Base-by-base conservation (phyloP, 306 rosid genomes). In the Medicago lupulina region DNA sequence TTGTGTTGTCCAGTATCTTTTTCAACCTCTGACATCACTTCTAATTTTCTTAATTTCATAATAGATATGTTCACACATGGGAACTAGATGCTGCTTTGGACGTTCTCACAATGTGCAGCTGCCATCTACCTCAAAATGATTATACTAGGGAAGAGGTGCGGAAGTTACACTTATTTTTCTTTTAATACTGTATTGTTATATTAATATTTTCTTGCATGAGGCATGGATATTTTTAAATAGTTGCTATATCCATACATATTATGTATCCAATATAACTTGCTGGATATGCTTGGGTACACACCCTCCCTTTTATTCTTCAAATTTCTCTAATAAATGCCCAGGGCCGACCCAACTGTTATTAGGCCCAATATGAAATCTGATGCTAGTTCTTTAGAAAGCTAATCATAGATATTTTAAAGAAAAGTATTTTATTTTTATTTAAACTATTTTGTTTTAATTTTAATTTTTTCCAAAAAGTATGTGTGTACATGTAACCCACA, bases 51-150 rank as follows among this genome's bases (percentile, higher is more conserved):
- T 71, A 77, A 73, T 39, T 79, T 79, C 51, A 55, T 81, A 44
- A 60, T 84, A 94, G 98, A 87, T 90, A 87, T 81, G 79, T 92
- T 90, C 90, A 88, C 81, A 67, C 88, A 64, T 94, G 98, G 98
- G 96, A 94, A 64, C 86, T 94, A 77, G 89, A 87, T 82, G 95
- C 97, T 84, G 97, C 98, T 72, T 84, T 94, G 86, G 97, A 94
- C 77, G 98, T 90, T 82, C 96, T 94, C 66, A 94, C 96, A 53
- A 92, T 94, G 98, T 94, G 98, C 87, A 81, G 90, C 85, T 94
- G 98, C 89, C 98, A 94, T 88, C 89, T 94, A 34, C 86, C 92
- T 68, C 88, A 84, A 71, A 80, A 74, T 70, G 90, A 90, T 83
- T 78, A 84, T 28, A 75, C 84, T 51, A 88, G 88, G 79, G 84